Percentiles rank a stretch among this genome's conserved stretches.
These are phyloP conservation scores for Mallotus japonicus DNA, from an alignment of 441 rosid species.

Conservation along the genomic window DNA sequence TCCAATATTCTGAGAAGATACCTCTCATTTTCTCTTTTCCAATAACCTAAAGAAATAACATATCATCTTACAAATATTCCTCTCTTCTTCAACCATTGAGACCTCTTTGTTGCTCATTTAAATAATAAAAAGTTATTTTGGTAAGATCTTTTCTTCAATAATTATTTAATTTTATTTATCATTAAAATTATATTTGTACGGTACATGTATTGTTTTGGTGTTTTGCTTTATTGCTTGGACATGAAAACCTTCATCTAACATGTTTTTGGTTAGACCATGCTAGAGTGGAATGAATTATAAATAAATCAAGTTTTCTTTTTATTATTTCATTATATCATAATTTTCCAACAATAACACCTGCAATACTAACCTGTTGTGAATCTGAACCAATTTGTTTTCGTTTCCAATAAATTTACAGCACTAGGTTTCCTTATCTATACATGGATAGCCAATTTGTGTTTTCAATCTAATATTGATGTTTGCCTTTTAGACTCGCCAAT, in stretches of 20 bases:
- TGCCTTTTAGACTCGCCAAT: no score
- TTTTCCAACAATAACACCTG: background rate
- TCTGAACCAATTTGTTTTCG: conserved; percentile 7
- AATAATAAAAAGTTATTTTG: no score
- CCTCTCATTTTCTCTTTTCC: no score
- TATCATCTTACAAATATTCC: no score
- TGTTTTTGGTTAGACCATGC: background rate
- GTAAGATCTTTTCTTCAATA: no score
- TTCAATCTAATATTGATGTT: no score
- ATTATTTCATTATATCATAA: background rate
- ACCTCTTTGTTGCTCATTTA: no score
- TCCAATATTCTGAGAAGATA: no score
- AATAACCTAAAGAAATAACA: no score
- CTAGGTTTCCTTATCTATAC: conserved; percentile 66
- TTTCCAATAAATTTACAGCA: conserved; percentile 43
- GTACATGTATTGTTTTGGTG: background rate
- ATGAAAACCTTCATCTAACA: background rate
- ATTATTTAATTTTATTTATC: no score
- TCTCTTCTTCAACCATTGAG: no score
- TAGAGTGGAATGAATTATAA: background rate
- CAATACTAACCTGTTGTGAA: background rate
- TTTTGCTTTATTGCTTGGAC: conserved; percentile 6
- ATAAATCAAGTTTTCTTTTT: background rate
- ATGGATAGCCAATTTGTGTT: conserved; percentile 35
- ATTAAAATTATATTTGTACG: no score